Evolutionary conservation across 2,329 filamentous ascomycete genomes (phyloP).

Genomic region (Calonectria ilicicola): DNA sequence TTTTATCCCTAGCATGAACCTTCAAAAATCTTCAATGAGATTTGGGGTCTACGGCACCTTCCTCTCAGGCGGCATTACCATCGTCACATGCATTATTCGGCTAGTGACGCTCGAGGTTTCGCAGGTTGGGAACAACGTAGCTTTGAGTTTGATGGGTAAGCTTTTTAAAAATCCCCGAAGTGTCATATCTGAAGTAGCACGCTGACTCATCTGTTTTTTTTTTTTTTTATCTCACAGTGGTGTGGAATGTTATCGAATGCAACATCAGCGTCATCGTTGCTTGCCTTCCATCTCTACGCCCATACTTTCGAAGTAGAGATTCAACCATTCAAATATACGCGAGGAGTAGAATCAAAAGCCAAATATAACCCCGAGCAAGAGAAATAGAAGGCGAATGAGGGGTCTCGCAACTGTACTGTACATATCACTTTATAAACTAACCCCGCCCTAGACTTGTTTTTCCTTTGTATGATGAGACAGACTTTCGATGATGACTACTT

Average conservation of each 20-base stretch:
- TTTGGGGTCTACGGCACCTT: constrained; percentile 27
- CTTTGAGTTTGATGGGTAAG: constrained; percentile 34
- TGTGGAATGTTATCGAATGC: constrained; percentile 35
- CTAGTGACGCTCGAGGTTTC: constrained; percentile 30
- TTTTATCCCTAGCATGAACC: background rate
- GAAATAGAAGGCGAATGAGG: no score
- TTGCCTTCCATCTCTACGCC: constrained; percentile 34
- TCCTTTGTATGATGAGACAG: background rate
- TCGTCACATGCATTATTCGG: constrained; percentile 32
- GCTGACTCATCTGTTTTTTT: no score
- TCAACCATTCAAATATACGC: background rate
- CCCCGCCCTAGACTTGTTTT: background rate
- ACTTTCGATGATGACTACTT: background rate
- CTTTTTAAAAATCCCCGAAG: background rate
- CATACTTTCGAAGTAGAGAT: constrained; percentile 30
- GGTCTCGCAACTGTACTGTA: background rate
- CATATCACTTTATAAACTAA: background rate
- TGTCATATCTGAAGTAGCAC: no score
- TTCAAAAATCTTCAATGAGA: background rate
- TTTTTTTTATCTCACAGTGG: constrained; percentile 11
- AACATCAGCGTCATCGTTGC: constrained; percentile 36
- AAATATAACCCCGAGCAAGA: background rate
- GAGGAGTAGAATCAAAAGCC: background rate
- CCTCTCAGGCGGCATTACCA: constrained; percentile 33
- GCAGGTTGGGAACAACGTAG: background rate